Evolutionary conservation across 1,284 basidiomycete genomes (phyloP), one percentile per base, ranked within the genome.

Genomic region (Boletus sp.): DNA sequence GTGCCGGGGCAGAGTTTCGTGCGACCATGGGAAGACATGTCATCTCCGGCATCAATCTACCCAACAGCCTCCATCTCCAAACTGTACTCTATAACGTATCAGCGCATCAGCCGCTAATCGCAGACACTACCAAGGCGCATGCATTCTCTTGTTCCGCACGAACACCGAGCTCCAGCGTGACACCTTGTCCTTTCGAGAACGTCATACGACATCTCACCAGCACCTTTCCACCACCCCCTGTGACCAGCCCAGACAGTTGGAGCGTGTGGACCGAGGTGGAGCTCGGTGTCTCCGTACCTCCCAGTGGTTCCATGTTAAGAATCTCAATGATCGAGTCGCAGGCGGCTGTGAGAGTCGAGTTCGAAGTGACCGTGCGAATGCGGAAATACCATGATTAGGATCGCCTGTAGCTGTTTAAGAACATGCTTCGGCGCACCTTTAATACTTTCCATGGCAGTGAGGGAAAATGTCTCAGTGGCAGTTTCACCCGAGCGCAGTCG

Each of bases 151-250:
- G 85, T 67, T 99, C 94, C 44, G 93, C 93, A 41, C 95, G 82
- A n/a, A 96, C 94, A 16, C 80, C 78, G 44, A 99, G 72, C 73
- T 99, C 95, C 56, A 99, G 75, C 34, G 93, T 96, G n/a, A 99
- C 96, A 13, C 96, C 96, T 55, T 88, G 78, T 8, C 87, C 91
- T 49, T 84, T 76, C 41, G 90, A 84, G 71, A 83, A 97, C 17
- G 94, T 97, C 96, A 99, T 99, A 54, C 95, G 80, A 72, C 88
- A 91, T 52, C 94, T 82, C 27, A 87, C 93, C 50, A 99, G 78
- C 26, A 97, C 90, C 72, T 95, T 96, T 32, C 93, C 94, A 29
- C 88, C 91, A 29, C 92, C 93, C 41, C 92, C 92, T 25, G 79
- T 77, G 9, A 97, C 86, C 51, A 95, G 67, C 37, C 96, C 96